Base-by-base conservation (phyloP, 139 green algal species). In the Haematococcus lacustris region DNA sequence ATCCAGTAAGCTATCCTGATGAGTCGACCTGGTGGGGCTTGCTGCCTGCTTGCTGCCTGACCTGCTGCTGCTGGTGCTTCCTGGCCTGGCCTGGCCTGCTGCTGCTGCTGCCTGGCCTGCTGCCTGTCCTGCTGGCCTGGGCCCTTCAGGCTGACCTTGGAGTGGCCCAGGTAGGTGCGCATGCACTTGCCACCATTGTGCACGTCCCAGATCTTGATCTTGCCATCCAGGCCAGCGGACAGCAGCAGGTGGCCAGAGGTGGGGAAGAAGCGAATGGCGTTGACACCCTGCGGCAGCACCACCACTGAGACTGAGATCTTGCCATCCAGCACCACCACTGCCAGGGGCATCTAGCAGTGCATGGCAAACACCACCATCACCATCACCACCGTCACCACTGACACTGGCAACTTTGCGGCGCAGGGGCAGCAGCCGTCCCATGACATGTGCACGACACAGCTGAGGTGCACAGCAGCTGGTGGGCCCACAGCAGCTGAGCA, bases 181-280 rank as follows among this genome's bases (percentile, higher is more conserved):
- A 98, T 96, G 85, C 91, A 97, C 84, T 97, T 97, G 39, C 86
- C 72, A 23, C 71, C 83, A 65, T 80, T 78, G 38, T 86, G 77
- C 37, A 97, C 93, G 71, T 99, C 94, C 95, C 95, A 99, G 39
- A 98, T 97, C 84, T 99, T 99, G 78, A 97, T 62, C 70, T 94
- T 91, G 73, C 85, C 91, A 64, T 98, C 94, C 84, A 98, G 85
- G 3, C 90, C 89, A 4, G 92, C 94, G 2, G 89, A 95, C 37
- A 98, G 88, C 70, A 99, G 84, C 73, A 99, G 79, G 77, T 99
- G 95, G 3, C 91, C 95, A 1, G 78, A 86, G 33, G 80, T 66
- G 2, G 95, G 95, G 81, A 98, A 98, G 82, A 98, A 97, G 7
- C 86, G 83, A 71, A 99, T 94, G 25, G 86, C 82, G 68, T 91